phyloP scores from a whole-genome alignment of 805 yeast genomes.

The Candida dajiaensis region DNA sequence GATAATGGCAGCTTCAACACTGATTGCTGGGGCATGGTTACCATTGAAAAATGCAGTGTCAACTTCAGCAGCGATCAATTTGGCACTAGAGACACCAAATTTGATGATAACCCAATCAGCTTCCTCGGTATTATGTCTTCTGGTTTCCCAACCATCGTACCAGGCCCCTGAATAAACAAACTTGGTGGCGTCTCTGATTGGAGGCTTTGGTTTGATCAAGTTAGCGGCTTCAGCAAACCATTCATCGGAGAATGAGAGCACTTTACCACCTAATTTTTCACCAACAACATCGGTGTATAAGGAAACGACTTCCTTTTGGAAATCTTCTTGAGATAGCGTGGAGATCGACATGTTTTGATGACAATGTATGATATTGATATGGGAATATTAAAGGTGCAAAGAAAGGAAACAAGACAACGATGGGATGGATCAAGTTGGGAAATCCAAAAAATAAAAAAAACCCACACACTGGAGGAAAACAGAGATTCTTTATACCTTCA shows the following conservation, averaged over 20 bases:
- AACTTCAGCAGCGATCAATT: slow-evolving; percentile 74
- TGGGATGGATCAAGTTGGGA: not conserved
- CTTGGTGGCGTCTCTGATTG: slow-evolving; percentile 74
- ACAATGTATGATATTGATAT: not conserved
- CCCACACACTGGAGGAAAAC: too few relatives aligned
- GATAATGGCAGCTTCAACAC: slow-evolving; percentile 66
- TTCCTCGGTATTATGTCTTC: slow-evolving; percentile 81
- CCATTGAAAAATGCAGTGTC: slow-evolving; percentile 95
- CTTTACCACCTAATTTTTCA: slow-evolving; percentile 74
- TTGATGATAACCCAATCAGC: slow-evolving; percentile 85
- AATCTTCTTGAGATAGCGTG: slow-evolving; percentile 17
- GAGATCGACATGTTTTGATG: not conserved
- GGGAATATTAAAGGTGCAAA: too few relatives aligned
- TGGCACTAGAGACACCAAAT: slow-evolving; percentile 81
- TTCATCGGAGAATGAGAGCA: slow-evolving; percentile 71
- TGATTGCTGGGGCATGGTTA: slow-evolving; percentile 86
- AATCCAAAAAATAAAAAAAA: too few relatives aligned
- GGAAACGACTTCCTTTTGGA: slow-evolving; percentile 19
- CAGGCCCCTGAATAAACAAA: slow-evolving; percentile 88
- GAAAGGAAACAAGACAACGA: not conserved
- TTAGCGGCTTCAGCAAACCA: slow-evolving; percentile 95
- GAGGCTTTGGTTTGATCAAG: slow-evolving; percentile 73
- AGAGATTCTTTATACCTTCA: not conserved
- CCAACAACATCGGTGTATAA: slow-evolving; percentile 64
- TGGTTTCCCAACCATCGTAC: slow-evolving; percentile 99